A percentile compares a stretch with the other conserved stretches of the same genome.
phyloP scores from a whole-genome alignment of 2,329 filamentous ascomycete genomes.

The Cylindrodendrum hubeiense region DNA sequence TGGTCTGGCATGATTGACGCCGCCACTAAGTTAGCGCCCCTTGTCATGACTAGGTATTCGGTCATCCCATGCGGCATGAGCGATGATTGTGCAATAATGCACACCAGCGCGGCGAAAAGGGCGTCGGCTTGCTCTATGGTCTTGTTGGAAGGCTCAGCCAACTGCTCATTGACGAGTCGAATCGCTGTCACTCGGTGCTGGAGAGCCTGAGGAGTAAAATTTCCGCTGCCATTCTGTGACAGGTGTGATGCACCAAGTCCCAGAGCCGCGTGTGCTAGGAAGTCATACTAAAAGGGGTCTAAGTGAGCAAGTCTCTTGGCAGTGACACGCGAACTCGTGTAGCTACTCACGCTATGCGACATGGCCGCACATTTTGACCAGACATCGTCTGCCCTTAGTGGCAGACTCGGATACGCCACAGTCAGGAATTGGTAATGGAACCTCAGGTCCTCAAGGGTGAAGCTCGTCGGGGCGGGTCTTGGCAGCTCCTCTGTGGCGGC shows the following conservation, averaged over 20 bases:
- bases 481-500: conserved; percentile 5
- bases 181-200: conserved; percentile 53
- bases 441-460: conserved; percentile 58
- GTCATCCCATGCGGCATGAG: conserved; percentile 53
- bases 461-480: conserved; percentile 36
- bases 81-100: conserved; percentile 51
- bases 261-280: conserved; percentile 53
- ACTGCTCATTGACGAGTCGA: conserved; percentile 49
- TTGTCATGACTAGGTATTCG: conserved; percentile 52
- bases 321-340: too few species aligned
- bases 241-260: conserved; percentile 54
- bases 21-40: conserved; percentile 45
- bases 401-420: conserved; percentile 54
- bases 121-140: conserved; percentile 51
- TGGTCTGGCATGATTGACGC: conserved; percentile 36
- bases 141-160: conserved; percentile 40
- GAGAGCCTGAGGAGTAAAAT: conserved; percentile 47
- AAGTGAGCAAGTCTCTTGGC: background rate
- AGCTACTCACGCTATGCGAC: conserved; percentile 48
- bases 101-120: conserved; percentile 50
- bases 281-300: conserved; percentile 47
- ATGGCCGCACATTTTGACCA: conserved; percentile 52
- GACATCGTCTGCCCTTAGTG: conserved; percentile 46
- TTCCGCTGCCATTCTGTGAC: conserved; percentile 43
- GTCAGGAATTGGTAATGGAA: conserved; percentile 65